phyloP scores from a whole-genome alignment of 768 basidiomycete genomes.

The Trametes coccinea region DNA sequence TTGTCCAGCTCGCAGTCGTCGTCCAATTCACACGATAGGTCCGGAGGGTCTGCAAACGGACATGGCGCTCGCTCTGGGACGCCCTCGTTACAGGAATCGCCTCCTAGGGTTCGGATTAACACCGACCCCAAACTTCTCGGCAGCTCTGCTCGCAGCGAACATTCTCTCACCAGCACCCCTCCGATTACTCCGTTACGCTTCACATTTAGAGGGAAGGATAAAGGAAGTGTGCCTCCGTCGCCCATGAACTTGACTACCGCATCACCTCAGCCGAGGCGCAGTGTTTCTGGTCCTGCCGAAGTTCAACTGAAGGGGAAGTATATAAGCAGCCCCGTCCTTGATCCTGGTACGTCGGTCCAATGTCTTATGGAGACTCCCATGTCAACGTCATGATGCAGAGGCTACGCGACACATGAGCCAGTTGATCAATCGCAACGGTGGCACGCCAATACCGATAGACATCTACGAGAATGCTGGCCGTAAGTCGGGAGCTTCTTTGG shows the following conservation, averaged over 20 bases:
- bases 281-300: slow-evolving; percentile 18
- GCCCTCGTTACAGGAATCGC: slow-evolving; percentile 16
- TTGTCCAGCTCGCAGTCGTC: slow-evolving; percentile 27
- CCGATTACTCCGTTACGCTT: slow-evolving; percentile 19
- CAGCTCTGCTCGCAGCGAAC: slow-evolving; percentile 9
- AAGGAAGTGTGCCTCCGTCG: slow-evolving; percentile 10
- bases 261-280: slow-evolving; percentile 21
- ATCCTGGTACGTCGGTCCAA: slow-evolving; percentile 53
- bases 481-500: slow-evolving; percentile 46
- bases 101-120: slow-evolving; percentile 21
- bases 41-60: slow-evolving; percentile 12
- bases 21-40: background rate
- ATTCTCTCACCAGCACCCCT: slow-evolving; percentile 10
- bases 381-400: slow-evolving; percentile 36
- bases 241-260: slow-evolving; percentile 15
- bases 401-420: slow-evolving; percentile 76
- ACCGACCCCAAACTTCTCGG: slow-evolving; percentile 18
- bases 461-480: slow-evolving; percentile 25
- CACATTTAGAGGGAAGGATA: slow-evolving; percentile 18
- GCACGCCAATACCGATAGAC: slow-evolving; percentile 53
- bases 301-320: slow-evolving; percentile 48
- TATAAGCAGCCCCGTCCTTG: slow-evolving; percentile 69
- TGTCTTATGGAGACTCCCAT: background rate
- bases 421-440: slow-evolving; percentile 60
- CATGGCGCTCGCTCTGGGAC: slow-evolving; percentile 16